phyloP scores from a whole-genome alignment of 129 eudicot species.

The Lonicera japonica region DNA sequence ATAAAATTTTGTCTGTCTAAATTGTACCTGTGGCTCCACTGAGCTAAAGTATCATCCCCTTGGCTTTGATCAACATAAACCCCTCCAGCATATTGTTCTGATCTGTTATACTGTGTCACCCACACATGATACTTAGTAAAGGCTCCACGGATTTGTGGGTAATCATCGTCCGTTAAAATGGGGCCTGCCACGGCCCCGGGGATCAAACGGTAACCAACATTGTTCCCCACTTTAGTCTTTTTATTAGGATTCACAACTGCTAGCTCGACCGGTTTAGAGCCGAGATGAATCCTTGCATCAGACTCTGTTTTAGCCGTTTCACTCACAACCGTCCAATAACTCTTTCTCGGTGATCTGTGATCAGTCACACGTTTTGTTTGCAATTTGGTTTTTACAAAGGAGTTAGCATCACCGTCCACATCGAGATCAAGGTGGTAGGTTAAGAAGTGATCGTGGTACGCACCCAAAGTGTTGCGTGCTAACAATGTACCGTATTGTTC shows the following conservation, averaged over 20 bases:
- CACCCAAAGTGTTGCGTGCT: constrained; percentile 34
- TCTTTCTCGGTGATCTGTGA: constrained; percentile 29
- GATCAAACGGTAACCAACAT: constrained; percentile 28
- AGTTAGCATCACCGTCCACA: constrained; percentile 45
- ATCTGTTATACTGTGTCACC: constrained; percentile 39
- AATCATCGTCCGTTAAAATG: constrained; percentile 33
- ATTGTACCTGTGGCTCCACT: constrained; percentile 50
- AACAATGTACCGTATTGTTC: constrained; percentile 41
- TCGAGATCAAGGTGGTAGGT: constrained; percentile 43
- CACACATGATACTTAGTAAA: constrained; percentile 36
- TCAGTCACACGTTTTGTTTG: constrained; percentile 9
- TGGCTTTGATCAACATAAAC: constrained; percentile 32
- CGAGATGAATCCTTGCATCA: constrained; percentile 31
- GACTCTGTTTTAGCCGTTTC: constrained; percentile 30
- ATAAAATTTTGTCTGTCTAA: too few species aligned
- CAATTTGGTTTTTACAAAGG: constrained; percentile 32
- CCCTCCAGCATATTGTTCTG: constrained; percentile 49
- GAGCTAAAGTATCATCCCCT: constrained; percentile 36
- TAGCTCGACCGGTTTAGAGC: constrained; percentile 17
- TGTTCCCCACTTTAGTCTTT: constrained; percentile 42
- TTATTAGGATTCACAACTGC: constrained; percentile 39
- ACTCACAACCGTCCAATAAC: constrained; percentile 24
- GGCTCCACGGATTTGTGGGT: constrained; percentile 32
- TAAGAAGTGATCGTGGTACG: constrained; percentile 40
- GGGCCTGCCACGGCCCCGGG: constrained; percentile 26